Evolutionary conservation across 169 alveolate species (phyloP).

Genomic region (Plasmodium sp.): DNA sequence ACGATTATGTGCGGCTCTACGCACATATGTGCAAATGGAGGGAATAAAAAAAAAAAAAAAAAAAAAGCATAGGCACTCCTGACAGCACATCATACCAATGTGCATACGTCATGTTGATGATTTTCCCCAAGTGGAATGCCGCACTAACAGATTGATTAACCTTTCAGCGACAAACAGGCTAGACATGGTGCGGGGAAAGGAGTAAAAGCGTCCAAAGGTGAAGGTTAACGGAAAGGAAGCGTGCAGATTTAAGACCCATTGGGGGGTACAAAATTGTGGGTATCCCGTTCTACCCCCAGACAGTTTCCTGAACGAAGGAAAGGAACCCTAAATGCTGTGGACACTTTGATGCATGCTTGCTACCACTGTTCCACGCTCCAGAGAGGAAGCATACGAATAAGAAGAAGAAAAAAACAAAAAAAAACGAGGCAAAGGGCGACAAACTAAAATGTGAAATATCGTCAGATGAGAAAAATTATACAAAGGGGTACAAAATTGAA

Average conservation of each 20-base stretch:
- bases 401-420: not conserved
- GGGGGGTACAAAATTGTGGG: not conserved
- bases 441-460: not conserved
- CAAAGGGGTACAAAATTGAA: not conserved
- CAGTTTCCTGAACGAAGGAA: not conserved
- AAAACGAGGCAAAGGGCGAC: not conserved
- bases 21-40: not conserved
- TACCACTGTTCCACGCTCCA: not conserved
- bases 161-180: constrained; percentile 16
- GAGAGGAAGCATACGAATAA: constrained; percentile 24
- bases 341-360: not conserved
- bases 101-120: not conserved
- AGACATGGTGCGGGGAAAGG: not conserved
- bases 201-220: not conserved
- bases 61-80: not conserved
- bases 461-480: constrained; percentile 14
- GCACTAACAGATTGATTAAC: not conserved
- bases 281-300: not conserved
- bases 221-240: constrained; percentile 23
- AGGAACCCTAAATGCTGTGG: not conserved
- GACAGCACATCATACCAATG: not conserved
- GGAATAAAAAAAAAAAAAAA: not conserved
- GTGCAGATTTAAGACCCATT: not conserved
- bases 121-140: not conserved
- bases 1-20: not conserved